Evolutionary conservation across 495 filamentous ascomycete genomes (phyloP).

Genomic region (Durotheca rogersii): DNA sequence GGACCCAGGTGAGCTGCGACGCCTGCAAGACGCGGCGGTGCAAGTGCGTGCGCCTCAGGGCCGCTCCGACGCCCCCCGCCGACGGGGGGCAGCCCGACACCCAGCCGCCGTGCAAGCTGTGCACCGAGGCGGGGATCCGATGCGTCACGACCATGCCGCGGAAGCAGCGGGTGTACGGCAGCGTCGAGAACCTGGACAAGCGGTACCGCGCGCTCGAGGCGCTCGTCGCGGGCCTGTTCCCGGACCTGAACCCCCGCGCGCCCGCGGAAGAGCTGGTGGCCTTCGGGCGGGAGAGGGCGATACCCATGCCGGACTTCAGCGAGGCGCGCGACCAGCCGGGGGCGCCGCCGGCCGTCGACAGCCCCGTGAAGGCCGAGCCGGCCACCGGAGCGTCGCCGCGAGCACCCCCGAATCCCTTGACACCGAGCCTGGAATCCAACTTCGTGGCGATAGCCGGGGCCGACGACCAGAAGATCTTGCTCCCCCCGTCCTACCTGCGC

Average conservation of each 20-base stretch:
- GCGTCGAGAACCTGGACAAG: slow-evolving; percentile 50
- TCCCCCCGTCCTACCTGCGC: slow-evolving; percentile 26
- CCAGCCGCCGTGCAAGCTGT: slow-evolving; percentile 40
- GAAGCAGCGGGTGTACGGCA: slow-evolving; percentile 52
- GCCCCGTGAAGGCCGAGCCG: not conserved
- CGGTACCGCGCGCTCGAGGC: slow-evolving; percentile 49
- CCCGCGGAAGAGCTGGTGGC: slow-evolving; percentile 37
- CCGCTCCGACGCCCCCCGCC: slow-evolving; percentile 1
- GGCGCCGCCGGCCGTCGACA: slow-evolving; percentile 1
- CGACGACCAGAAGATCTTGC: slow-evolving; percentile 11
- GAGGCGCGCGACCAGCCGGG: slow-evolving; percentile 8
- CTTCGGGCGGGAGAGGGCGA: slow-evolving; percentile 34
- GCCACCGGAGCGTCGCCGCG: not conserved
- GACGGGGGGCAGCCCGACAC: slow-evolving; percentile 24
- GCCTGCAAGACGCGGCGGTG: slow-evolving; percentile 41
- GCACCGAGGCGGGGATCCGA: slow-evolving; percentile 41
- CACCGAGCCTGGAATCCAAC: slow-evolving; percentile 1
- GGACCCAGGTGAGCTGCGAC: slow-evolving; percentile 42
- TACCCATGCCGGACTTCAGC: slow-evolving; percentile 36
- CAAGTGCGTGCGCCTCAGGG: slow-evolving; percentile 40
- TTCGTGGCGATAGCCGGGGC: slow-evolving; percentile 16
- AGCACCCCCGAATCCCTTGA: not conserved
- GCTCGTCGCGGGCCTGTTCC: slow-evolving; percentile 47
- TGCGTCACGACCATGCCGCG: slow-evolving; percentile 50
- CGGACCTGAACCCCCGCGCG: slow-evolving; percentile 43